Percentiles rank a stretch among this genome's conserved stretches.
These are phyloP conservation scores for Zygotorulaspora mrakii DNA, from an alignment of 1,139 yeast genomes.

Conservation along the genomic window DNA sequence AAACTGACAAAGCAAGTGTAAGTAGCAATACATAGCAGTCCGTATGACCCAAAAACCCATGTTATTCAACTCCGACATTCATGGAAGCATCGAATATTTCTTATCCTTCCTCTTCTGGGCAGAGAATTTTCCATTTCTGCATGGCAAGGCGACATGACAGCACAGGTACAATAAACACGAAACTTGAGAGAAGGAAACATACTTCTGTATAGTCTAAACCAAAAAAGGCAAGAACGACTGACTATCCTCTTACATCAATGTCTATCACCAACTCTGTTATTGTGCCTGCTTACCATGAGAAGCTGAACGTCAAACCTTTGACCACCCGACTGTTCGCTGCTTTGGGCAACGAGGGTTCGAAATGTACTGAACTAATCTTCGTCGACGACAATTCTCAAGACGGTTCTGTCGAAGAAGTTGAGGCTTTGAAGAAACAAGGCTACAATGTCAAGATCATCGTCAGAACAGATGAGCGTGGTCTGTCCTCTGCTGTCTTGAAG, in stretches of 20 bases:
- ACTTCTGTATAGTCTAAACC: background rate
- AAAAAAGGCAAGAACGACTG: background rate
- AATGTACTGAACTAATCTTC: slow-evolving; percentile 43
- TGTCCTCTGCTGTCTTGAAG: slow-evolving; percentile 45
- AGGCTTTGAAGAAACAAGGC: slow-evolving; percentile 41
- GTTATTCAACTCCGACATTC: background rate
- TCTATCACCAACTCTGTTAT: slow-evolving; percentile 41
- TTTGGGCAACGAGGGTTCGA: slow-evolving; percentile 41
- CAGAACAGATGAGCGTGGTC: slow-evolving; percentile 45
- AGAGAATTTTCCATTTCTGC: background rate
- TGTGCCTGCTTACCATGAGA: slow-evolving; percentile 48
- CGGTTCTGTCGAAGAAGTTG: slow-evolving; percentile 48
- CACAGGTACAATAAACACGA: background rate
- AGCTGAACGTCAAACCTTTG: slow-evolving; percentile 44
- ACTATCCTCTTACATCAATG: slow-evolving; percentile 30
- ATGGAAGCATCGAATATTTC: too few relatives aligned
- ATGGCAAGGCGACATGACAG: background rate
- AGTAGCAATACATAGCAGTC: slow-evolving; percentile 1
- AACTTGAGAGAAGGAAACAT: slow-evolving; percentile 2
- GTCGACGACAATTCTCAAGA: slow-evolving; percentile 49
- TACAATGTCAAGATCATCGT: slow-evolving; percentile 46
- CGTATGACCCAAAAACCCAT: background rate
- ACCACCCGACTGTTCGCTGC: slow-evolving; percentile 46
- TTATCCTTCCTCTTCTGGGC: too few relatives aligned
- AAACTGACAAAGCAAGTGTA: too few relatives aligned